Conservation (phyloP, 805 yeast species). For the Spathaspora sp. region DNA sequence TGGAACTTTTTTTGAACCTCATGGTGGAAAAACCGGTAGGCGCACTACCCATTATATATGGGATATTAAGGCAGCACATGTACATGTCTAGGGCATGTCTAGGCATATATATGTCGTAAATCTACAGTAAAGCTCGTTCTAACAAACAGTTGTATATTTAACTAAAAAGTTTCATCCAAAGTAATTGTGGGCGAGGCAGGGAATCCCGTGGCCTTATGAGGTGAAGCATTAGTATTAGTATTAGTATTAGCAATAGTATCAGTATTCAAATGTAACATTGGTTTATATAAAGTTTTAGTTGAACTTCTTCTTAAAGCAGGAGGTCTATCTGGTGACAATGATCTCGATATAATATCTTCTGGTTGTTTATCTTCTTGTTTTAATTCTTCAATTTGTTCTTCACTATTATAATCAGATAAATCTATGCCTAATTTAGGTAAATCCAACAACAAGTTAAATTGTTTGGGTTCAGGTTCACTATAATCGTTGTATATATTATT, state of each 20-base stretch:
- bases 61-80: no score
- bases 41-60: no score
- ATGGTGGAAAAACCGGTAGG: no score
- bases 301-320: slow-evolving; percentile 20
- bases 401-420: slow-evolving; percentile 17
- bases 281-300: slow-evolving; percentile 36
- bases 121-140: no score
- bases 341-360: neutral
- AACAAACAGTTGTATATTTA: neutral
- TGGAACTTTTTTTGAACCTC: no score
- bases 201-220: neutral
- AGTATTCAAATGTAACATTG: slow-evolving; percentile 23
- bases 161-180: slow-evolving; percentile 28
- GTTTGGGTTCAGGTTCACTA: slow-evolving; percentile 34
- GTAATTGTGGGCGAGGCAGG: slow-evolving; percentile 32
- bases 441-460: slow-evolving; percentile 23
- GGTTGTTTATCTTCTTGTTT: slow-evolving; percentile 5
- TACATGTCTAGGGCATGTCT: no score
- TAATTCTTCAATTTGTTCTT: slow-evolving; percentile 20
- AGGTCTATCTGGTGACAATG: slow-evolving; percentile 3
- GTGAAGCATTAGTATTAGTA: slow-evolving; percentile 9
- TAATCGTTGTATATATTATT: slow-evolving; percentile 12
- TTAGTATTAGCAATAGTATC: slow-evolving; percentile 6
- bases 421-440: slow-evolving; percentile 31
- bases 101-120: no score